Evolutionary conservation across 495 filamentous ascomycete genomes (phyloP), one percentile per base, ranked within the genome.

Genomic region (Cenococcum geophilum): DNA sequence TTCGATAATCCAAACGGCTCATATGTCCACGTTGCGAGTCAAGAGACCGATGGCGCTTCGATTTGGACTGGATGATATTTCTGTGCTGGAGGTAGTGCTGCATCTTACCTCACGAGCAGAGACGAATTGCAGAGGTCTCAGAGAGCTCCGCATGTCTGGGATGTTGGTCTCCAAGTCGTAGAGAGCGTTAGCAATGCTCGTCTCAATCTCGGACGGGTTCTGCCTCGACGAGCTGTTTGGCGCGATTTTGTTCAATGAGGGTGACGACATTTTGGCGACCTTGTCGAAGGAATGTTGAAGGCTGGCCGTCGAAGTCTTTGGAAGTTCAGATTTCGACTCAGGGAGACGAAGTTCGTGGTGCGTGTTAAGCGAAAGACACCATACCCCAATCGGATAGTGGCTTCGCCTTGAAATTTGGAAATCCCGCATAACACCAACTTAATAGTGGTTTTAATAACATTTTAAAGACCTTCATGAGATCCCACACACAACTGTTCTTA

Each of bases 91-190:
- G 61, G 61, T 62, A 64, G 37, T 65, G 34, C 49, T 68, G 73
- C 68, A 81, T 82, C 89, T 87, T 85, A 98, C 93, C 92, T 98
- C 93, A 75, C 89, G 88, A 74, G 93, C 93, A 77, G 88, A 92
- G 73, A 89, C 86, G 82, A 98, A 95, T 83, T 97, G 93, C 76
- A 98, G 84, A 74, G 93, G 95, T 68, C 93, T 83, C 73, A 98
- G 86, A 58, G 89, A 83, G 72, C 80, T 81, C 87, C 89, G 93
- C 80, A 98, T 89, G 78, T 98, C 93, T 74, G 89, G 78, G 73
- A 91, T 95, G 84, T 95, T 96, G 80, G 84, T 89, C 88, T 98
- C 93, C 75, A 98, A 86, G 70, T 98, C 93, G 81, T 87, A 95
- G 64, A 98, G 88, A 79, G 92, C 93, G 77, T 83, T 85, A 74